A percentile compares a stretch with the other conserved stretches of the same genome.
Conservation (phyloP, 306 rosid genomes). For the apple (Malus domestica) region DNA sequence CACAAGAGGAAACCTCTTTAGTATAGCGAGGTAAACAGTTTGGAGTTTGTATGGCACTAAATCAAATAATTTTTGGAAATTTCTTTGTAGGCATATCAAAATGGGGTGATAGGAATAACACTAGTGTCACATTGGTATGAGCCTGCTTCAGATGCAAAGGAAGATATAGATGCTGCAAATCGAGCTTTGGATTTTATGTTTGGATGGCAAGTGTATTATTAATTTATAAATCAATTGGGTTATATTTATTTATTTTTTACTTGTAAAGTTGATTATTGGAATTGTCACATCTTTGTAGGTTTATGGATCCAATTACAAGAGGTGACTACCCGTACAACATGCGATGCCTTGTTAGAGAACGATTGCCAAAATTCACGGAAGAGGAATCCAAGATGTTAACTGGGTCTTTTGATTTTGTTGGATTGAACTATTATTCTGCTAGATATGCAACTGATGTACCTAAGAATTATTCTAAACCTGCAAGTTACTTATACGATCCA, state of each 20-base stretch:
- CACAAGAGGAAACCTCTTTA: neutral
- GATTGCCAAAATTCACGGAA: slow-evolving; percentile 42
- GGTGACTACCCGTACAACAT: slow-evolving; percentile 49
- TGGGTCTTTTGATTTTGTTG: slow-evolving; percentile 51
- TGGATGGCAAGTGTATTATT: slow-evolving; percentile 19
- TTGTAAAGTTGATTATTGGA: too few relatives aligned
- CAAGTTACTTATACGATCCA: slow-evolving; percentile 22
- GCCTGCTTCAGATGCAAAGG: slow-evolving; percentile 2
- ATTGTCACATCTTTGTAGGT: slow-evolving; percentile 21
- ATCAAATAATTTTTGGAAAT: neutral
- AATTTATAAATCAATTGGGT: too few relatives aligned
- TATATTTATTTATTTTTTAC: too few relatives aligned
- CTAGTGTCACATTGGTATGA: slow-evolving; percentile 2
- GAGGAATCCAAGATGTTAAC: slow-evolving; percentile 34
- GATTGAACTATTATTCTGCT: slow-evolving; percentile 53
- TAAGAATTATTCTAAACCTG: neutral
- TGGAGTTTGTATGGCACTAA: neutral
- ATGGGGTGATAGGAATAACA: slow-evolving; percentile 24
- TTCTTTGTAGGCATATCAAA: slow-evolving; percentile 13
- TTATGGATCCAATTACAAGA: slow-evolving; percentile 44
- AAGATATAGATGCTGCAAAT: neutral
- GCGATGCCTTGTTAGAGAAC: slow-evolving; percentile 26
- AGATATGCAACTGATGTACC: slow-evolving; percentile 27
- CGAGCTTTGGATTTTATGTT: slow-evolving; percentile 19
- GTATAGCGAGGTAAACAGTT: neutral